Conservation (phyloP, 192 early-diverging fungal species). For the Coemansia aciculifera region DNA sequence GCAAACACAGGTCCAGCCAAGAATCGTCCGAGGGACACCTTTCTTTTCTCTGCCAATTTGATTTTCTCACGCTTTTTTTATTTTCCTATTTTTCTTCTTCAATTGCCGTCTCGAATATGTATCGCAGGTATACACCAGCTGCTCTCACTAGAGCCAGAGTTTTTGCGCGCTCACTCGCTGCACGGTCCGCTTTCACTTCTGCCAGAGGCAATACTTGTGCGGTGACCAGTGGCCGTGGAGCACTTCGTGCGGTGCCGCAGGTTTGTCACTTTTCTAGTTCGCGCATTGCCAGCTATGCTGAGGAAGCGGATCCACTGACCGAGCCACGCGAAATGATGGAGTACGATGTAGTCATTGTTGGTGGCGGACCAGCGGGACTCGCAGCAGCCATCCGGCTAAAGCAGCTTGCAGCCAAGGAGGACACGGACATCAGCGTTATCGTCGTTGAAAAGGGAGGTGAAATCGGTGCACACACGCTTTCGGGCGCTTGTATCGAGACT, state of each 20-base stretch:
- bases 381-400: constrained; percentile 93
- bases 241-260: neutral
- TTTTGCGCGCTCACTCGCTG: neutral
- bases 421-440: constrained; percentile 83
- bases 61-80: constrained; percentile 3
- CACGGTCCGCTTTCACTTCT: neutral
- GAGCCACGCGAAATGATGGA: constrained; percentile 76
- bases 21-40: neutral
- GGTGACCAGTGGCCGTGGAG: neutral
- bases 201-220: neutral
- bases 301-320: constrained; percentile 54
- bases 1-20: neutral
- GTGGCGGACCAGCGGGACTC: constrained; percentile 91
- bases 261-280: constrained; percentile 12
- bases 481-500: constrained; percentile 93
- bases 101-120: constrained; percentile 1
- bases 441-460: constrained; percentile 94
- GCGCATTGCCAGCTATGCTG: constrained; percentile 20
- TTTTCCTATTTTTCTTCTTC: neutral
- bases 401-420: constrained; percentile 82
- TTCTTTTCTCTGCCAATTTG: neutral
- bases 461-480: constrained; percentile 92
- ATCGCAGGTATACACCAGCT: neutral
- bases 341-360: constrained; percentile 94
- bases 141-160: constrained; percentile 1